Percentiles rank a stretch among this genome's conserved stretches.
Conservation (phyloP, 495 filamentous ascomycete species). For the Thermochaetoides thermophila region DNA sequence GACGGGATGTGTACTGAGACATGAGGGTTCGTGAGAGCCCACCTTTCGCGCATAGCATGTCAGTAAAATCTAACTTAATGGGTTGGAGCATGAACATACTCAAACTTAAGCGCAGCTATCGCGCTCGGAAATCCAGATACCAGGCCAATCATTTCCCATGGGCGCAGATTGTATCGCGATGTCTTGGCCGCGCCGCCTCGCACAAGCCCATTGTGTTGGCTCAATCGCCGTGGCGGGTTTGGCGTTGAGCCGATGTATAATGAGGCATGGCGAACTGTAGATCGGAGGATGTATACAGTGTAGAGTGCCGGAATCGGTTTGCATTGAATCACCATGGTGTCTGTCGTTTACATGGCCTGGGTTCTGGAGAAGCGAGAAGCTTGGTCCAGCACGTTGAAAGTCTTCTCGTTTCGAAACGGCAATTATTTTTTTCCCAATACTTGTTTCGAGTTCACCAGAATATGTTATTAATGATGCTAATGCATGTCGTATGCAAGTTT, state of each 20-base stretch:
- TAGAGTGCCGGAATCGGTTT: constrained; percentile 42
- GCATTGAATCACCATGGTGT: constrained; percentile 21
- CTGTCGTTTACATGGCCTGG: too few relatives aligned
- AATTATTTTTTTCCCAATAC: too few relatives aligned
- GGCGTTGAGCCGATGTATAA: constrained; percentile 89
- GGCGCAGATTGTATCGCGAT: constrained; percentile 45
- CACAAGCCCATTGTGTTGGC: constrained; percentile 73
- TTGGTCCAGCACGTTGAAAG: too few relatives aligned
- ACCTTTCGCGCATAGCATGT: constrained; percentile 37
- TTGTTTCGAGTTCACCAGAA: too few relatives aligned
- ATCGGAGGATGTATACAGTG: constrained; percentile 71
- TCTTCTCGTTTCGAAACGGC: too few relatives aligned
- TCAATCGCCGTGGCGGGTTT: constrained; percentile 63
- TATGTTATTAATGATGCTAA: too few relatives aligned
- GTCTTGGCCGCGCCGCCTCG: constrained; percentile 73
- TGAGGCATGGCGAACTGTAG: constrained; percentile 45
- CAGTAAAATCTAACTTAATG: background rate
- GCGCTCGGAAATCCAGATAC: constrained; percentile 81
- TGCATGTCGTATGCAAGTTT: too few relatives aligned
- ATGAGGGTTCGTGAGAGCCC: constrained; percentile 83
- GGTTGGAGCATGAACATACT: constrained; percentile 44
- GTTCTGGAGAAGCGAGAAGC: too few relatives aligned
- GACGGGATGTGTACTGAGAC: constrained; percentile 55
- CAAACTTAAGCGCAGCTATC: constrained; percentile 83
- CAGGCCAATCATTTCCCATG: constrained; percentile 87